phyloP scores from a whole-genome alignment of 345 rosid genomes.

The Arabidopsis arenosa region DNA sequence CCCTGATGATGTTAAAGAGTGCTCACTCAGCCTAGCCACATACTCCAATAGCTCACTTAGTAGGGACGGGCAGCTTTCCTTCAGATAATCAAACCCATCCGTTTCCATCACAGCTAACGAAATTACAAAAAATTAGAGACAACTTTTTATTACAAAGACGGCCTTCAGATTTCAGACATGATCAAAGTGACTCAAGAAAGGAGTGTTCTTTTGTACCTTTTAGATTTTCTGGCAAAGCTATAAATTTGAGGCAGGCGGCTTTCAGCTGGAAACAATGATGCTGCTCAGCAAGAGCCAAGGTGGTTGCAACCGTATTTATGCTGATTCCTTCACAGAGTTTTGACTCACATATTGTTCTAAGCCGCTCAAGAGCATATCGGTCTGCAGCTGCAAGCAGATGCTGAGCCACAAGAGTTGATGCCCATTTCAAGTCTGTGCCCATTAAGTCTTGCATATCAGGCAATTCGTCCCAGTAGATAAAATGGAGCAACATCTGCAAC shows the following conservation, averaged over 20 bases:
- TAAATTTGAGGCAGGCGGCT: constrained; percentile 73
- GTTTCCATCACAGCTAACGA: constrained; percentile 78
- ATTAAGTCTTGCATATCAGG: constrained; percentile 74
- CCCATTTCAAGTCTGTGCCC: constrained; percentile 66
- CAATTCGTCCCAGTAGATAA: constrained; percentile 78
- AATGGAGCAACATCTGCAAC: constrained; percentile 74
- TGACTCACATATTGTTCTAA: constrained; percentile 70
- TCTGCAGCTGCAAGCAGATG: constrained; percentile 90
- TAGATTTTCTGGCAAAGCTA: constrained; percentile 62
- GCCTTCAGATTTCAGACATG: constrained; percentile 9
- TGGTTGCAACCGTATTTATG: constrained; percentile 77
- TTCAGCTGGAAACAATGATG: constrained; percentile 77
- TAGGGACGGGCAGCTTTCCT: constrained; percentile 64
- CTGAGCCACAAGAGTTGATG: constrained; percentile 71
- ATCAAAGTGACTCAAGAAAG: constrained; percentile 6
- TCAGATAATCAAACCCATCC: constrained; percentile 71
- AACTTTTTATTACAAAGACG: background rate
- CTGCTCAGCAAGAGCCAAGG: constrained; percentile 82
- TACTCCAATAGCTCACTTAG: constrained; percentile 63
- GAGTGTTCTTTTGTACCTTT: constrained; percentile 50
- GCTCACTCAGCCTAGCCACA: constrained; percentile 67
- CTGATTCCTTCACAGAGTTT: constrained; percentile 73
- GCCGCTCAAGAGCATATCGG: constrained; percentile 74
- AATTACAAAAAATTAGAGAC: constrained; percentile 4
- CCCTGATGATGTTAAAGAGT: constrained; percentile 54